Evolutionary conservation across 345 rosid genomes (phyloP).

Genomic region (Eutrema japonicum): DNA sequence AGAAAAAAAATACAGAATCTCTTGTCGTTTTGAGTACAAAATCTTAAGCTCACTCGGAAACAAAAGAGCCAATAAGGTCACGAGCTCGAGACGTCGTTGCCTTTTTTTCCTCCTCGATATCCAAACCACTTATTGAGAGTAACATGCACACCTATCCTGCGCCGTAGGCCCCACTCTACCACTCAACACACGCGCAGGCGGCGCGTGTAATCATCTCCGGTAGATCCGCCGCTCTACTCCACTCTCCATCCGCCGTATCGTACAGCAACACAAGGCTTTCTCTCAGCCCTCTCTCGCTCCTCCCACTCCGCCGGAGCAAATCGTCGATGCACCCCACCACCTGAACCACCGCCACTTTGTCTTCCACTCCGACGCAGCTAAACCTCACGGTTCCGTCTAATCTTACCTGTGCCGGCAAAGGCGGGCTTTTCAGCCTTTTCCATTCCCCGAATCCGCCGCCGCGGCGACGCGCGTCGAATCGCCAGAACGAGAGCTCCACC

Average conservation of each 20-base stretch:
- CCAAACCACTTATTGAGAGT: background rate
- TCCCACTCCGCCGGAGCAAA: constrained; percentile 73
- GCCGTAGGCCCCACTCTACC: constrained; percentile 39
- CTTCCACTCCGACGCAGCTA: constrained; percentile 69
- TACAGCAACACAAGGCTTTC: constrained; percentile 73
- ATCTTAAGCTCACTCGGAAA: background rate
- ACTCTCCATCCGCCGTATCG: constrained; percentile 58
- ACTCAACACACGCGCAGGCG: constrained; percentile 72
- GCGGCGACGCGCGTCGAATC: constrained; percentile 57
- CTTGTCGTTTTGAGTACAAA: background rate
- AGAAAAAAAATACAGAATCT: background rate
- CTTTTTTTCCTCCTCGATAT: constrained; percentile 27
- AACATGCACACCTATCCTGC: constrained; percentile 40
- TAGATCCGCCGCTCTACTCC: constrained; percentile 77
- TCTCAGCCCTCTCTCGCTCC: constrained; percentile 60
- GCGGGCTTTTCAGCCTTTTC: constrained; percentile 76
- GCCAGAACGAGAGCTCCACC: constrained; percentile 89
- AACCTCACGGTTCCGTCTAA: constrained; percentile 79
- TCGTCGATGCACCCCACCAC: constrained; percentile 84
- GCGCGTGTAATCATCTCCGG: constrained; percentile 86
- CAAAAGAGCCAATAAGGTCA: constrained; percentile 38
- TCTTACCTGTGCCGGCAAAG: constrained; percentile 71
- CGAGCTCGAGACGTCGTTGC: constrained; percentile 18
- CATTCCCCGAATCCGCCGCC: constrained; percentile 69
- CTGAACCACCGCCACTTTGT: constrained; percentile 74